Evolutionary conservation across 805 yeast species (phyloP).

Genomic region (Schwanniomyces sp.): DNA sequence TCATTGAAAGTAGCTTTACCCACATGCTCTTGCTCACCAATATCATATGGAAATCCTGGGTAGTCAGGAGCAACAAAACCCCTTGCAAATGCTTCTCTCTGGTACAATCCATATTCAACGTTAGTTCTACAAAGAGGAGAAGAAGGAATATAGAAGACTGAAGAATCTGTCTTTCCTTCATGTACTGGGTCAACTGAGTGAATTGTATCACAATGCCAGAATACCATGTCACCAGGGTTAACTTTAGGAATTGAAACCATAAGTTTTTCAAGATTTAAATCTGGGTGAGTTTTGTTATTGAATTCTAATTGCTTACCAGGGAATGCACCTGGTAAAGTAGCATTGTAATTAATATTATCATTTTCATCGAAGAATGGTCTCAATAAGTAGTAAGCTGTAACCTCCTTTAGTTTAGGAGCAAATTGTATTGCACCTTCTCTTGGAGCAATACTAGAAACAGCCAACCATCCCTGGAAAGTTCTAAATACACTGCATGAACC

Average conservation of each 20-base stretch:
- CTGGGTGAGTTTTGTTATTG: slow-evolving; percentile 29
- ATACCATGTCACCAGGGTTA: slow-evolving; percentile 42
- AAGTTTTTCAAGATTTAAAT: slow-evolving; percentile 25
- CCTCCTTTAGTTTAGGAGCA: slow-evolving; percentile 34
- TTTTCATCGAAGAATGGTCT: slow-evolving; percentile 39
- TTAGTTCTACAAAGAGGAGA: slow-evolving; percentile 28
- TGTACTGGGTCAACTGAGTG: slow-evolving; percentile 42
- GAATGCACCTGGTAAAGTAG: slow-evolving; percentile 38
- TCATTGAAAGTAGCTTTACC: slow-evolving; percentile 18
- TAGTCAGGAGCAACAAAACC: slow-evolving; percentile 24
- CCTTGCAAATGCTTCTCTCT: slow-evolving; percentile 18
- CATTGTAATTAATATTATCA: slow-evolving; percentile 27
- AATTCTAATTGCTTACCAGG: slow-evolving; percentile 38
- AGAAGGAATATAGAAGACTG: slow-evolving; percentile 38
- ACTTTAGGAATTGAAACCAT: slow-evolving; percentile 38
- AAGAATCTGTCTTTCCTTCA: slow-evolving; percentile 31
- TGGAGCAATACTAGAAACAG: slow-evolving; percentile 31
- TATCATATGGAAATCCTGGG: slow-evolving; percentile 21
- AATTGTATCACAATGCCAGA: slow-evolving; percentile 44
- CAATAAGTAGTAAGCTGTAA: slow-evolving; percentile 38
- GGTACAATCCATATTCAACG: slow-evolving; percentile 14
- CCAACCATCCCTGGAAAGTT: slow-evolving; percentile 46
- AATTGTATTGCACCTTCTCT: slow-evolving; percentile 42
- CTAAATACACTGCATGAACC: slow-evolving; percentile 33
- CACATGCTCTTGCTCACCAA: slow-evolving; percentile 19